Evolutionary conservation across 129 eudicot species (phyloP), one percentile per base, ranked within the genome.

Genomic region (Arctium minus): DNA sequence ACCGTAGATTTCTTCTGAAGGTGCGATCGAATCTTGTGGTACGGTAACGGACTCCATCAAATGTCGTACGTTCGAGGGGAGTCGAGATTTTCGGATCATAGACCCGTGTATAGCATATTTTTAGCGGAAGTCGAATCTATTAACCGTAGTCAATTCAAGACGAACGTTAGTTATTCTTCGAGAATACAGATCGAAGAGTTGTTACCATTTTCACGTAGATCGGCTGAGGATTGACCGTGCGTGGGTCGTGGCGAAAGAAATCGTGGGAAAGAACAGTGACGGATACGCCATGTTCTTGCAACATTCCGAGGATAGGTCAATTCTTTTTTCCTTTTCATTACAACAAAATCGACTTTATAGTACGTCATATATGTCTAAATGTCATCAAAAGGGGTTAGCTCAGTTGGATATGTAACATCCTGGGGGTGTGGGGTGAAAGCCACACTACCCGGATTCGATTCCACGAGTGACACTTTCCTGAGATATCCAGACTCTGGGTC

Each of bases 11-110:
- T 75, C 36, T 86, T 78, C 30, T 88, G 67, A 80, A 94, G 98
- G 98, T 94, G 98, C 75, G 98, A 94, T 90, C 97, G 98, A n/a
- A 94, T 94, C 84, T 87, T 94, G 86, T 94, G 98, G 98, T 84
- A 86, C 60, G 98, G 98, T 40, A 86, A 82, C 53, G 98, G 98
- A 71, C 89, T 94, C 7, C 88, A 86, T 44, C 98, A 94, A 81
- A 73, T 90, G 72, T 94, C 97, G 3, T 94, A 94, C 68, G 94
- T 90, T 74, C 93, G 98, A 64, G 94, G 98, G 64, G 98, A 93
- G 80, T 90, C 97, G 1, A 88, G 94, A 53, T 94, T 94, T 88
- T 94, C 98, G 9, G 98, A 94, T 89, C 98, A 94, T 82, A 87
- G 97, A 79, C 98, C 98, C 4, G 98, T 92, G 18, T 94, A 88